Conservation (phyloP, 2,329 filamentous ascomycete species). For the Diaporthe capsici region DNA sequence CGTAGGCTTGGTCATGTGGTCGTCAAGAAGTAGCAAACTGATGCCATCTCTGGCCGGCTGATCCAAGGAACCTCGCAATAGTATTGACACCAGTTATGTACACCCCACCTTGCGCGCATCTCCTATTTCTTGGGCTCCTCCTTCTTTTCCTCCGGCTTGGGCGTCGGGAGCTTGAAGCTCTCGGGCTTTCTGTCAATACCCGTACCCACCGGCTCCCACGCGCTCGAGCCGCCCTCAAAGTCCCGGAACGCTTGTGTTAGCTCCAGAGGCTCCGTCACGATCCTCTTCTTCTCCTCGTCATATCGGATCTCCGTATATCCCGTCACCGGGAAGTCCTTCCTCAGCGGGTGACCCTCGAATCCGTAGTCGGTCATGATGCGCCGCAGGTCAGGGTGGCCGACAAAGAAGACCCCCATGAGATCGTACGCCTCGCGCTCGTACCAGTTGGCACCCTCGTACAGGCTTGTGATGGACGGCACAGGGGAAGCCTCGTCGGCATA, state of each 20-base stretch:
- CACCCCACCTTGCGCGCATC: conserved; percentile 43
- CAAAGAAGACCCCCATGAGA: conserved; percentile 97
- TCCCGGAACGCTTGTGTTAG: conserved; percentile 98
- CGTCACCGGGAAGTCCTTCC: conserved; percentile 98
- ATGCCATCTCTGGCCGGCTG: background rate
- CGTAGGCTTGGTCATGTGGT: no score
- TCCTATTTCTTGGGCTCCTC: conserved; percentile 92
- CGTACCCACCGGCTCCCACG: conserved; percentile 75
- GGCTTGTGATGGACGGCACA: conserved; percentile 86
- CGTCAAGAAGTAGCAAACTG: background rate
- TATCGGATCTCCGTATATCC: conserved; percentile 98
- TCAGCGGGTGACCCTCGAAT: conserved; percentile 95
- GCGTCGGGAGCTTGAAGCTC: conserved; percentile 92
- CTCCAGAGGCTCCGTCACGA: conserved; percentile 97
- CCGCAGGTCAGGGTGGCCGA: conserved; percentile 93
- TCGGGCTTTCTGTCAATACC: conserved; percentile 87
- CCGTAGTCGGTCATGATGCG: conserved; percentile 99
- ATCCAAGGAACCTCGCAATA: conserved; percentile 20
- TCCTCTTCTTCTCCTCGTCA: conserved; percentile 99
- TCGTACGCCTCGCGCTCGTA: conserved; percentile 99
- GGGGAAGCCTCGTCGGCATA: conserved; percentile 97
- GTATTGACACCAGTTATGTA: conserved; percentile 49
- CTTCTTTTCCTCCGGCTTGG: conserved; percentile 93
- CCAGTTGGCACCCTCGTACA: conserved; percentile 98
- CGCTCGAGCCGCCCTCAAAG: conserved; percentile 89